Evolutionary conservation across 495 filamentous ascomycete species (phyloP), one percentile per base, ranked within the genome.

Genomic region (Annulohypoxylon nitens): DNA sequence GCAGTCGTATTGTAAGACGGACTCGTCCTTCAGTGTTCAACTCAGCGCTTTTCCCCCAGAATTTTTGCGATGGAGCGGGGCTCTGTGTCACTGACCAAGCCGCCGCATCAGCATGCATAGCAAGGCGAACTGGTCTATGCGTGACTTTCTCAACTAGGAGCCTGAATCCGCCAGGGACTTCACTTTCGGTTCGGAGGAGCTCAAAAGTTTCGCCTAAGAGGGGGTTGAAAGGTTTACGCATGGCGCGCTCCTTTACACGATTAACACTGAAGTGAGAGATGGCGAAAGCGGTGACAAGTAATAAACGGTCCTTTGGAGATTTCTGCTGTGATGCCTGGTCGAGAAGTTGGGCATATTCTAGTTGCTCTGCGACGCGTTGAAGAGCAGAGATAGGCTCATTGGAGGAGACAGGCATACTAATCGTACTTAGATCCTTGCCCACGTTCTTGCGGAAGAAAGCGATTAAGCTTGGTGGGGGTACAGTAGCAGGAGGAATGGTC

Each of bases 201-300:
- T 99, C 96, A 76, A 88, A 99, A 0, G 97, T 98, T 80, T 99
- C 96, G 65, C 97, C 97, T 0, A 99, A 88, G 84, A 99, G 93
- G 39, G 96, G 97, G 77, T 98, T 99, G 85, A 98, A 99, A 0
- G 96, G 96, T 82, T 99, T 99, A 72, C 96, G 92, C 74, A 97
- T 93, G 20, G 97, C 91, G 11, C 96, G 91, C 75, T 98, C 96
- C 73, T 93, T 93, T 67, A 92, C 90, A 14, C 96, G 89, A 67
- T 86, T 87, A 81, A 87, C 90, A 37, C 93, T 94, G 67, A 98
- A 90, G 66, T 88, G 84, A 23, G 93, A 94, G 20, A 98, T 82
- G 36, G 97, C 95, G 80, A 98, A 99, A 2, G 95, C 95, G 0
- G 95, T 90, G 37, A 99, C 88, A 77, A 92, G 91, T 59, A 97